phyloP scores from a whole-genome alignment of 2,329 filamentous ascomycete species.

The Sporothrix schenckii region DNA sequence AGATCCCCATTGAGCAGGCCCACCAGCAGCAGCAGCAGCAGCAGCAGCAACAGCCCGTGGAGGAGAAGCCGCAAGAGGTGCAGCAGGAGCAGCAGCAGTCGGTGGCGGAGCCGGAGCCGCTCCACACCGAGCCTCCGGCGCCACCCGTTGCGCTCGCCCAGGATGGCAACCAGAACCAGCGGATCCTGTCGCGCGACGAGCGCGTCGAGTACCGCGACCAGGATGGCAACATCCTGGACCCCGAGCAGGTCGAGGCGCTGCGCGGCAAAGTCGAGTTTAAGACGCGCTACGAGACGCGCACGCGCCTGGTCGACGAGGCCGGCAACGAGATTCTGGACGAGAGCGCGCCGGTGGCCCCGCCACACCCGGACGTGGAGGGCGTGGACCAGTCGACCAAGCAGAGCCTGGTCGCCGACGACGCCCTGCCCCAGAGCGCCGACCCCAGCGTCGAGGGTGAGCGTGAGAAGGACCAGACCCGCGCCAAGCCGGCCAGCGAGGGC shows the following conservation, averaged over 20 bases:
- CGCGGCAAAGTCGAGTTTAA: slow-evolving; percentile 94
- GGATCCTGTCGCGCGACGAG: slow-evolving; percentile 67
- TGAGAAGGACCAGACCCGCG: slow-evolving; percentile 57
- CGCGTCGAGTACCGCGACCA: slow-evolving; percentile 94
- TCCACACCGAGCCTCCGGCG: slow-evolving; percentile 57
- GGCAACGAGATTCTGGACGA: slow-evolving; percentile 72
- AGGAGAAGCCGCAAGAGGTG: slow-evolving; percentile 26
- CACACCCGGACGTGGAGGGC: slow-evolving; percentile 64
- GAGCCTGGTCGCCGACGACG: slow-evolving; percentile 44
- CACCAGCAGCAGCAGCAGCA: slow-evolving; percentile 36
- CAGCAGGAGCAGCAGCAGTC: slow-evolving; percentile 27
- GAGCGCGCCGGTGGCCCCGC: slow-evolving; percentile 54
- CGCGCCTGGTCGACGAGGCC: slow-evolving; percentile 74
- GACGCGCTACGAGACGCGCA: slow-evolving; percentile 94
- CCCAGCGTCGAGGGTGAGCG: slow-evolving; percentile 63
- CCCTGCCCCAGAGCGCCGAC: slow-evolving; percentile 48
- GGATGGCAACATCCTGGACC: slow-evolving; percentile 82
- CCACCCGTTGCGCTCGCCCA: slow-evolving; percentile 31
- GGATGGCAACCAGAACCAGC: slow-evolving; percentile 43
- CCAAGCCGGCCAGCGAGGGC: slow-evolving; percentile 66
- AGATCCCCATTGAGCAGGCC: slow-evolving; percentile 37
- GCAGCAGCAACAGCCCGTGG: slow-evolving; percentile 28
- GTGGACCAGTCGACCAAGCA: slow-evolving; percentile 60
- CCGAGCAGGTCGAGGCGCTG: slow-evolving; percentile 79
- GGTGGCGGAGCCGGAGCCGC: slow-evolving; percentile 42